Evolutionary conservation across 306 rosid genomes (phyloP).

Genomic region (Inga laurina): DNA sequence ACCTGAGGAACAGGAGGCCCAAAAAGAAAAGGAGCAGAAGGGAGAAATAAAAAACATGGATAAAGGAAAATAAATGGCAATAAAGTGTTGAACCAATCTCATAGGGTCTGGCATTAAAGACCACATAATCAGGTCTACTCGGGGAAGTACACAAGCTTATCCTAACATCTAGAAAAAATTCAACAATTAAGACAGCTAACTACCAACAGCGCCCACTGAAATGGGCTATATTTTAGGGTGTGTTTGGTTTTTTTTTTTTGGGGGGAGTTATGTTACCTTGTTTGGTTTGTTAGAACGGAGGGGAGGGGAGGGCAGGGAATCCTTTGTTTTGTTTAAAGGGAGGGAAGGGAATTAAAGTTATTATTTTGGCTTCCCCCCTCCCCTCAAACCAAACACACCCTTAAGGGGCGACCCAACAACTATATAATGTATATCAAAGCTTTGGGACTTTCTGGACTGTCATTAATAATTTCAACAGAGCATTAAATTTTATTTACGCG

Average conservation of each 20-base stretch:
- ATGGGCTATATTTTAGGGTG: background rate
- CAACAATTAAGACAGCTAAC: background rate
- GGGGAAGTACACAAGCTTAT: background rate
- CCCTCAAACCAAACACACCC: no score
- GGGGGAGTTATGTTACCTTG: no score
- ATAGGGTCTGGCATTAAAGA: background rate
- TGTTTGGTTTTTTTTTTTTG: no score
- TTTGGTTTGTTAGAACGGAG: no score
- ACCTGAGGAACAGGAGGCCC: background rate
- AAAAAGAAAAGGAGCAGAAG: background rate
- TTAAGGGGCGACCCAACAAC: background rate
- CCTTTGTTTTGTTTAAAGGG: no score
- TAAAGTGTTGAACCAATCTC: background rate
- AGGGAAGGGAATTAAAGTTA: no score
- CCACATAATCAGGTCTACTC: background rate
- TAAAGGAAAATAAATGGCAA: background rate
- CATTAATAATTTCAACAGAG: conserved; percentile 13
- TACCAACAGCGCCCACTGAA: background rate
- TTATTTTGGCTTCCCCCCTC: no score
- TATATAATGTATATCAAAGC: conserved; percentile 2
- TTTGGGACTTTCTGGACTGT: conserved; percentile 16
- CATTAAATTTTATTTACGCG: background rate
- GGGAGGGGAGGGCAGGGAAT: no score
- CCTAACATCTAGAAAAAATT: background rate
- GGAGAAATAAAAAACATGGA: background rate